Percentiles rank a stretch among this genome's conserved stretches.
Conservation (phyloP, 495 filamentous ascomycete species). For the Penicillium cinerascens region DNA sequence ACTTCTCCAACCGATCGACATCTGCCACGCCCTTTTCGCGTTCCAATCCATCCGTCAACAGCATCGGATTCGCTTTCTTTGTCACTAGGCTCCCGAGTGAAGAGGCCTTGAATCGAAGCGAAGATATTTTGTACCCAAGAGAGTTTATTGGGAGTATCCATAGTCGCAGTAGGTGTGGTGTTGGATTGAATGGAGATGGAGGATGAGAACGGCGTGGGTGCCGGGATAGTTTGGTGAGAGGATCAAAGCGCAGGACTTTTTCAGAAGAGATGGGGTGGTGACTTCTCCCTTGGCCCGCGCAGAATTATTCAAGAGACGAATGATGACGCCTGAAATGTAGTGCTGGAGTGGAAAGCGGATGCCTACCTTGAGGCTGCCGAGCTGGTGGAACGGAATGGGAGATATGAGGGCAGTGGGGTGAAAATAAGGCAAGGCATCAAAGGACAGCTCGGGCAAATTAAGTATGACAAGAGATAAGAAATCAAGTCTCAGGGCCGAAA, state of each 20-base stretch:
- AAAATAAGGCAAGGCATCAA: not conserved
- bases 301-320: not conserved
- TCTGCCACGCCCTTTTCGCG: conserved; percentile 12
- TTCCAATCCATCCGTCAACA: conserved; percentile 23
- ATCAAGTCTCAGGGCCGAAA: not conserved
- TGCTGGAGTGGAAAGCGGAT: not conserved
- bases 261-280: not conserved
- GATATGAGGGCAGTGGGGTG: not conserved
- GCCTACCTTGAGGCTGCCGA: not conserved
- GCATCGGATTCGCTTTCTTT: conserved; percentile 20
- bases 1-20: conserved; percentile 24
- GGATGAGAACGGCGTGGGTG: not conserved
- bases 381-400: not conserved
- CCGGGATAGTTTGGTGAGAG: not conserved
- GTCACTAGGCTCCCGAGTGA: not conserved
- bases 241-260: not conserved
- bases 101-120: conserved; percentile 11
- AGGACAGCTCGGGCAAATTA: not conserved
- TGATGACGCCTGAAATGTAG: not conserved
- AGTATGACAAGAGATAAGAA: not conserved
- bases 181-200: not conserved
- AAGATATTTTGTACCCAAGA: conserved; percentile 13
- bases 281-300: no score
- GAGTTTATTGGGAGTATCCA: not conserved
- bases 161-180: not conserved